phyloP scores from a whole-genome alignment of 2,329 filamentous ascomycete species.

The Sphaerulina vaccinii region DNA sequence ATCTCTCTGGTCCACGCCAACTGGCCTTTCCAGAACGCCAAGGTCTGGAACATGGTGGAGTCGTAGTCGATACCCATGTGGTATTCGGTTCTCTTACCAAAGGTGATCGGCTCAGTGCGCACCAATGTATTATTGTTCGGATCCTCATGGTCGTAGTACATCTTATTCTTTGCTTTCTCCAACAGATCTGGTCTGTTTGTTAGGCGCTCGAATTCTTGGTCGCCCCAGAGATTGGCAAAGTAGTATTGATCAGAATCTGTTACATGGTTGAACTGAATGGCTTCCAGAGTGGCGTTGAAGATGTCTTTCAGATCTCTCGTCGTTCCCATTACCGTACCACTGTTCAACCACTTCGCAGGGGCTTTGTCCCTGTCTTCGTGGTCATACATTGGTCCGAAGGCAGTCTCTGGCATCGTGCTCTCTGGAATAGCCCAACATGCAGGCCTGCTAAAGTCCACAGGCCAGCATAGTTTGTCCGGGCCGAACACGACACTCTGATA shows the following conservation, averaged over 20 bases:
- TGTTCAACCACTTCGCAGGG: slow-evolving; percentile 51
- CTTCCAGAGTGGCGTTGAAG: slow-evolving; percentile 44
- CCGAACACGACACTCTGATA: slow-evolving; percentile 36
- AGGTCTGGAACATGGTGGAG: slow-evolving; percentile 29
- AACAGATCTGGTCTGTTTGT: slow-evolving; percentile 24
- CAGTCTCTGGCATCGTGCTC: slow-evolving; percentile 35
- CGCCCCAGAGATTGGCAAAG: slow-evolving; percentile 54
- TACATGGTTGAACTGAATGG: slow-evolving; percentile 37
- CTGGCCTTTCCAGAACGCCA: slow-evolving; percentile 34
- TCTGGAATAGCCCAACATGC: slow-evolving; percentile 37
- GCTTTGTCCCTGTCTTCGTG: slow-evolving; percentile 39
- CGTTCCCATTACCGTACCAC: slow-evolving; percentile 48
- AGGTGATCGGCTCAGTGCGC: slow-evolving; percentile 34
- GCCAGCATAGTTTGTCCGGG: slow-evolving; percentile 38
- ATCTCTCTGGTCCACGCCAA: slow-evolving; percentile 40
- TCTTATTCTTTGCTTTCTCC: slow-evolving; percentile 36
- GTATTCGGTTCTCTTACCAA: slow-evolving; percentile 22
- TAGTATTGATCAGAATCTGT: slow-evolving; percentile 43
- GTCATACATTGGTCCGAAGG: slow-evolving; percentile 50
- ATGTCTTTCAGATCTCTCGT: slow-evolving; percentile 35
- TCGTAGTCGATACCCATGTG: slow-evolving; percentile 28
- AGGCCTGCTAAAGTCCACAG: slow-evolving; percentile 31
- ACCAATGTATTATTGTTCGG: slow-evolving; percentile 38
- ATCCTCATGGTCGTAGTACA: slow-evolving; percentile 34
- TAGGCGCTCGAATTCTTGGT: slow-evolving; percentile 47